Evolutionary conservation across 129 eudicot genomes (phyloP), one percentile per base, ranked within the genome.

Genomic region (Erigeron canadensis): DNA sequence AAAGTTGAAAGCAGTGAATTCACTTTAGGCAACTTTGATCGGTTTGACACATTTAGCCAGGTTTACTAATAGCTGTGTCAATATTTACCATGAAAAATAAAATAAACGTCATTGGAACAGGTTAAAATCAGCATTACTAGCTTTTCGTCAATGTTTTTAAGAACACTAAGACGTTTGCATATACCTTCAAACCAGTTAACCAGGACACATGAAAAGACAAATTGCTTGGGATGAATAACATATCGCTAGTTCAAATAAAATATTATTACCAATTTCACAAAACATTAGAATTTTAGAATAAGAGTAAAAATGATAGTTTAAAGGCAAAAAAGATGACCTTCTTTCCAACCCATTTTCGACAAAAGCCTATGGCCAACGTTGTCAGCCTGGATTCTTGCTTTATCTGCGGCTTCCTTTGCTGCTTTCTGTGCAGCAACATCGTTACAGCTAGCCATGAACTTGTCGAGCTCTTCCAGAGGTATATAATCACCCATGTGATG

Each of bases 401-500:
- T 82, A 2, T 87, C 90, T 46, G 90, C 86, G 43, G 86, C 82
- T 67, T 90, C 94, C 47, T 67, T 80, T 23, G 87, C 85, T 42
- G 82, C 81, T 75, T 87, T 90, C 57, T 65, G 86, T 23, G 94
- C 81, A 75, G 88, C 75, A 34, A 54, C 88, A 68, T 90, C 96
- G 41, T 81, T 90, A 53, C 94, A 90, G 48, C 59, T 78, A 40
- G 94, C 82, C 85, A 90, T 42, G 82, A 90, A 90, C 69, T 81
- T 87, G 48, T 84, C 84, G 17, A 90, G 96, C 70, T 90, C 94
- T 78, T 90, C 96, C 16, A n/a, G 88, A 54, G 96, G 96, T 55
- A 90, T 90, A 58, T 84, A 90, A 62, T 86, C 94, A 38, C 96
- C 96, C 96, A 90, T 90, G 68, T 90, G 96, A 76, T 90, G 96